Percentiles rank a stretch among this genome's conserved stretches.
Evolutionary conservation across 106 monocot genomes (phyloP).

Genomic region (Amphibolis antarctica): DNA sequence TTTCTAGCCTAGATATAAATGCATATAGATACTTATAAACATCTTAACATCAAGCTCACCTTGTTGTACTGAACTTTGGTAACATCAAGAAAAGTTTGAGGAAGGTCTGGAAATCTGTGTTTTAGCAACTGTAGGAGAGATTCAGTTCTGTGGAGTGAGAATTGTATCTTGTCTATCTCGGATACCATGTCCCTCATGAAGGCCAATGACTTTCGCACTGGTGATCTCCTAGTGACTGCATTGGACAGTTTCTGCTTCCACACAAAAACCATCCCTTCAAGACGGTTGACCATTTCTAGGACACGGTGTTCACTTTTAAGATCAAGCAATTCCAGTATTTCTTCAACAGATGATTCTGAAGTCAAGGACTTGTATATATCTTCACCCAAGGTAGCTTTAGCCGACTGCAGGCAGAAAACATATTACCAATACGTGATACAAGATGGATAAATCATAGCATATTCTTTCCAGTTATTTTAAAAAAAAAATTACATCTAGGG

Average conservation of each 20-base stretch:
- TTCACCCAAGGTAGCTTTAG: constrained; percentile 66
- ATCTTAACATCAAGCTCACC: constrained; percentile 23
- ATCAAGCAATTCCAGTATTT: constrained; percentile 46
- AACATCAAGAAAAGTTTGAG: constrained; percentile 70
- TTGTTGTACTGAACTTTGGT: constrained; percentile 77
- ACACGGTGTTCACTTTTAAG: constrained; percentile 59
- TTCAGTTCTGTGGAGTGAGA: constrained; percentile 42
- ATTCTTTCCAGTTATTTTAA: no score
- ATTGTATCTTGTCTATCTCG: constrained; percentile 26
- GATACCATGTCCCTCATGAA: constrained; percentile 35
- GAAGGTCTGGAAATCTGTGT: constrained; percentile 62
- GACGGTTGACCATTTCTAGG: constrained; percentile 61
- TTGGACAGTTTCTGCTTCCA: constrained; percentile 58
- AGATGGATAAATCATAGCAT: not conserved
- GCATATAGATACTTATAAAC: not conserved
- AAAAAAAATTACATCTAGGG: no score
- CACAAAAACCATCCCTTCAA: constrained; percentile 55
- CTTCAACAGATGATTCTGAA: constrained; percentile 37
- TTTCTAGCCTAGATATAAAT: not conserved
- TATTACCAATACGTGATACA: not conserved
- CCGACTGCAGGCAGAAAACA: constrained; percentile 40
- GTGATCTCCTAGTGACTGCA: constrained; percentile 30
- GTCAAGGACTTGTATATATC: constrained; percentile 39
- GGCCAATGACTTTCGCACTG: constrained; percentile 29
- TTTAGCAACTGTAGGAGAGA: constrained; percentile 55